Evolutionary conservation across 352 stramenopile genomes (phyloP).

Genomic region (Globisporangium uncinulatum): DNA sequence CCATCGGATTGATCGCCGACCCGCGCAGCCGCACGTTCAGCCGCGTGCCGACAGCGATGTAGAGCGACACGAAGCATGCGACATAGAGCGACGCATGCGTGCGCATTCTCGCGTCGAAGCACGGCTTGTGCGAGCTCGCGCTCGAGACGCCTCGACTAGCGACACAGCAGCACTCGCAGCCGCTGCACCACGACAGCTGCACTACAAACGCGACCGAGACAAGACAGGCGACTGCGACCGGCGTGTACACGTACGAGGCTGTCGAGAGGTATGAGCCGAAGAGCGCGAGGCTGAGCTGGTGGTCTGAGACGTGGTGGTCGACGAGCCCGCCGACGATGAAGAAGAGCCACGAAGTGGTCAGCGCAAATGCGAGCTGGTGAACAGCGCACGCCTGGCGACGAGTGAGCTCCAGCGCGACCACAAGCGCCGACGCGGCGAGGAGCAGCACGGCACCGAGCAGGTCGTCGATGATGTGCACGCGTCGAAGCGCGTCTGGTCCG

Average conservation of each 20-base stretch:
- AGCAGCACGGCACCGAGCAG: slow-evolving; percentile 61
- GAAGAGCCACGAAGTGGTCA: slow-evolving; percentile 38
- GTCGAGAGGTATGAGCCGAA: slow-evolving; percentile 51
- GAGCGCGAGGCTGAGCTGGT: slow-evolving; percentile 66
- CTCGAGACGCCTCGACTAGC: slow-evolving; percentile 14
- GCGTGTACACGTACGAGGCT: slow-evolving; percentile 62
- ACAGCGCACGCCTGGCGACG: slow-evolving; percentile 57
- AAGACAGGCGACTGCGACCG: slow-evolving; percentile 25
- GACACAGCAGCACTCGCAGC: slow-evolving; percentile 69
- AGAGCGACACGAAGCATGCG: slow-evolving; percentile 38
- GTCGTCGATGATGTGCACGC: slow-evolving; percentile 72
- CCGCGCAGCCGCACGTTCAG: slow-evolving; percentile 66
- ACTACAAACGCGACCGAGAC: slow-evolving; percentile 36
- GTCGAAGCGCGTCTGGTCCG: slow-evolving; percentile 19
- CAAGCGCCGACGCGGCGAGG: slow-evolving; percentile 39
- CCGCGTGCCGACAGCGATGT: slow-evolving; percentile 49
- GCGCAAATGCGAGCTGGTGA: slow-evolving; percentile 65
- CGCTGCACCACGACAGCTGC: slow-evolving; percentile 41
- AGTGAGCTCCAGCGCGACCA: slow-evolving; percentile 60
- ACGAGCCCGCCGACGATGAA: slow-evolving; percentile 68
- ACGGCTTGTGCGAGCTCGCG: slow-evolving; percentile 23
- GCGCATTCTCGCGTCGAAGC: slow-evolving; percentile 45
- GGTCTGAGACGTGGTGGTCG: slow-evolving; percentile 65
- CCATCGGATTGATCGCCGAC: slow-evolving; percentile 72
- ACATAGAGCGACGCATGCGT: slow-evolving; percentile 46